Evolutionary conservation across 768 basidiomycete species (phyloP).

Genomic region (Leccinum longicurvipes): DNA sequence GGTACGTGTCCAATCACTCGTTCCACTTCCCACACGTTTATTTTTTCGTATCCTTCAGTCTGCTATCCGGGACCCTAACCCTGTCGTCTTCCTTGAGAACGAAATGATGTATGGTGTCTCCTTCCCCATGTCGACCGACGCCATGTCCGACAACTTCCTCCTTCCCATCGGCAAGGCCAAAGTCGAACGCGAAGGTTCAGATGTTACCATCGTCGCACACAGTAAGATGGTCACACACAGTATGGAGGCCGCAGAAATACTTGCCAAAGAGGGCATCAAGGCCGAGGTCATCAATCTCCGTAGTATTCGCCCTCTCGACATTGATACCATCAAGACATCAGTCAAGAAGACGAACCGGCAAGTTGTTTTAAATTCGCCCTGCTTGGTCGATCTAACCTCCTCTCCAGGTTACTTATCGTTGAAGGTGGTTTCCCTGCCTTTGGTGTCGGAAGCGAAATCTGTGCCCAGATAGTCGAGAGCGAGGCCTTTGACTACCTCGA

Average conservation of each 20-base stretch:
- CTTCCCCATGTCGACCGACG: constrained; percentile 94
- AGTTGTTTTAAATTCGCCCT: constrained; percentile 18
- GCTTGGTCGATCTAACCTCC: not conserved
- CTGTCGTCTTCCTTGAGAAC: constrained; percentile 98
- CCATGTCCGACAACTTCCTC: constrained; percentile 92
- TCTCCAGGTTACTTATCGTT: constrained; percentile 76
- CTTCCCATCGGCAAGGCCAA: constrained; percentile 98
- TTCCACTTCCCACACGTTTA: not conserved
- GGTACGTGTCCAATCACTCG: constrained; percentile 40
- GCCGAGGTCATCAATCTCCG: constrained; percentile 98
- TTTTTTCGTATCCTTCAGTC: constrained; percentile 43
- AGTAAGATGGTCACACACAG: constrained; percentile 97
- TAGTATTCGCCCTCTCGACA: constrained; percentile 94
- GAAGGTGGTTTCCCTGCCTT: constrained; percentile 99
- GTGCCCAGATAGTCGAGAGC: constrained; percentile 95
- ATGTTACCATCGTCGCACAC: constrained; percentile 96
- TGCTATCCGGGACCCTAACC: constrained; percentile 98
- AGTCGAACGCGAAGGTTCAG: constrained; percentile 88
- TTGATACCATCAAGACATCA: constrained; percentile 93
- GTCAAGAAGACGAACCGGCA: constrained; percentile 99
- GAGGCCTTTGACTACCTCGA: constrained; percentile 99
- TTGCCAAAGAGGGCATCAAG: constrained; percentile 95
- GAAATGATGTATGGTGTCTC: constrained; percentile 98
- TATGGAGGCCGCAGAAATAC: constrained; percentile 87
- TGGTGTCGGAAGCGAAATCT: constrained; percentile 98